phyloP scores from a whole-genome alignment of 345 rosid species.

The Arabis alpina region DNA sequence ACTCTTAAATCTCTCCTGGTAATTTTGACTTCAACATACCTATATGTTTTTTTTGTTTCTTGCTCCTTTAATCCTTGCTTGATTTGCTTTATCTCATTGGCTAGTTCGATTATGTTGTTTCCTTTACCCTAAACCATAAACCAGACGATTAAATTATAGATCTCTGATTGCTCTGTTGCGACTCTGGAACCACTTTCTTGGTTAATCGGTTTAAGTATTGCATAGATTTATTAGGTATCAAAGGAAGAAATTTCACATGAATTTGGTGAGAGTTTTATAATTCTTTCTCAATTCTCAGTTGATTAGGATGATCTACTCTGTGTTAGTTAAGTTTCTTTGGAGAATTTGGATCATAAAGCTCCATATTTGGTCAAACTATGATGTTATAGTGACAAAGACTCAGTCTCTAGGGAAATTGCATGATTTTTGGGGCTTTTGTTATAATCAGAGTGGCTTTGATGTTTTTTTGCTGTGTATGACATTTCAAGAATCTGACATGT shows the following conservation, averaged over 20 bases:
- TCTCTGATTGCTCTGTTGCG: conserved; percentile 19
- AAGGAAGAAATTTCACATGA: conserved; percentile 8
- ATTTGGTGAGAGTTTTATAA: neutral
- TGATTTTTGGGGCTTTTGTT: conserved; percentile 11
- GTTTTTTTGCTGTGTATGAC: conserved; percentile 9
- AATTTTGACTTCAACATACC: conserved; percentile 28
- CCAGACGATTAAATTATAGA: neutral
- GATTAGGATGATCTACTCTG: conserved; percentile 1
- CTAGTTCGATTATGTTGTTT: conserved; percentile 24
- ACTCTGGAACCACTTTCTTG: neutral
- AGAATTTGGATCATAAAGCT: conserved; percentile 24
- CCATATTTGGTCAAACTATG: neutral
- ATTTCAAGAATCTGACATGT: conserved; percentile 4
- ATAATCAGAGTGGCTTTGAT: conserved; percentile 18
- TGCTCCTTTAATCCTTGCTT: neutral
- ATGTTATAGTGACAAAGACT: conserved; percentile 13
- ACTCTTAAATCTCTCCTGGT: conserved; percentile 41
- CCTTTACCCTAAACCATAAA: neutral
- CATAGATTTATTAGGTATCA: neutral
- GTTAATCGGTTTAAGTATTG: conserved; percentile 16
- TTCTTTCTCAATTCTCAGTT: neutral
- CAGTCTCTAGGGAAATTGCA: conserved; percentile 1
- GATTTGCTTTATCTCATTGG: neutral
- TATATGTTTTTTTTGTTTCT: neutral
- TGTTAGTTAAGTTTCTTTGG: neutral